Conservation (phyloP, 2,329 filamentous ascomycete species). For the Colletotrichum euphorbiae region DNA sequence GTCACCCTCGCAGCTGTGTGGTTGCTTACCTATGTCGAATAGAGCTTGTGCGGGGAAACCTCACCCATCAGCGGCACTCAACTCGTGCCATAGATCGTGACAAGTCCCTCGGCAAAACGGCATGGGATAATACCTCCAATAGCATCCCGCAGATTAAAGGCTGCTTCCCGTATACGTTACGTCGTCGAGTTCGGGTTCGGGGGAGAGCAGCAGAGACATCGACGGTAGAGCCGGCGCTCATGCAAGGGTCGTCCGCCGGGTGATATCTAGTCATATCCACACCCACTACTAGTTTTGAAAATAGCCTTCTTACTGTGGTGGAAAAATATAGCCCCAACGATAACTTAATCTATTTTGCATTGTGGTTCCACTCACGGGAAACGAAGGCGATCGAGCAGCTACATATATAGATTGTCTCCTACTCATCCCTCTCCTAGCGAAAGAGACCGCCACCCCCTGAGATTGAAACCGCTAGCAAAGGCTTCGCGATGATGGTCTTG, state of each 20-base stretch:
- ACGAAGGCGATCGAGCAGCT: not conserved
- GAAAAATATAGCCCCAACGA: not conserved
- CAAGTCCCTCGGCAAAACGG: not conserved
- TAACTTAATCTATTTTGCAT: not conserved
- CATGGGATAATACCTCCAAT: slow-evolving; percentile 3
- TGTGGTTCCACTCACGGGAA: too few relatives aligned
- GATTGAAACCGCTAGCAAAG: not conserved
- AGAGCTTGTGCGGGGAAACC: slow-evolving; percentile 15
- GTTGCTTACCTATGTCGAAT: slow-evolving; percentile 4
- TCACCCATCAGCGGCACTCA: not conserved
- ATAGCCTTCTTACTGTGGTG: not conserved
- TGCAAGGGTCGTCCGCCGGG: not conserved
- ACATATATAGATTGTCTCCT: not conserved
- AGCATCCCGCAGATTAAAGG: not conserved
- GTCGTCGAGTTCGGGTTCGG: not conserved
- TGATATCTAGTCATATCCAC: not conserved
- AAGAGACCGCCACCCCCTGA: too few relatives aligned
- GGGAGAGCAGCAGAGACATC: not conserved
- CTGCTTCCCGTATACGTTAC: not conserved
- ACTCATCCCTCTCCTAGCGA: too few relatives aligned
- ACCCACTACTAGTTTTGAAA: not conserved
- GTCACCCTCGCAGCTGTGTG: not conserved
- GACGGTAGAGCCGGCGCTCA: not conserved
- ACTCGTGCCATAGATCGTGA: slow-evolving; percentile 11
- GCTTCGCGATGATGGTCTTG: not conserved